Evolutionary conservation across 169 alveolate species (phyloP).

Genomic region (Eimeria necatrix): DNA sequence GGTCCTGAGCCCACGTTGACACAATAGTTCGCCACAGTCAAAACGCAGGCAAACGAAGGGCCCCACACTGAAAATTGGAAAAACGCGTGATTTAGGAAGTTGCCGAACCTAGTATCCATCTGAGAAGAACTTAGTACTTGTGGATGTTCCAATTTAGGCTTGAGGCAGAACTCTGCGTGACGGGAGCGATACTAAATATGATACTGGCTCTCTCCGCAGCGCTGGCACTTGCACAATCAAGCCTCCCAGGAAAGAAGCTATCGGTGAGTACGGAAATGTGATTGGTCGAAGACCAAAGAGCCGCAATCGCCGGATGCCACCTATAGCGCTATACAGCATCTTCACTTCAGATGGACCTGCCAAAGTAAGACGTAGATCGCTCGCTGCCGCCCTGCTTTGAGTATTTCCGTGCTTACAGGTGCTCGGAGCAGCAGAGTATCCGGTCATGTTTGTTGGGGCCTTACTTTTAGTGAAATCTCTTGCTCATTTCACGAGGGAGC

Average conservation of each 20-base stretch:
- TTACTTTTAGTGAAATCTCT: conserved; percentile 49
- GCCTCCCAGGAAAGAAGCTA: conserved; percentile 47
- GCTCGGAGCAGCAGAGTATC: conserved; percentile 63
- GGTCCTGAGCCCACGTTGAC: too few species aligned
- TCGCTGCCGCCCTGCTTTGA: neutral
- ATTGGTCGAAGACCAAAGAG: too few species aligned
- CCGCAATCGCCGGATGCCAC: too few species aligned
- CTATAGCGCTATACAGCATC: too few species aligned
- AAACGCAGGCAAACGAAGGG: too few species aligned
- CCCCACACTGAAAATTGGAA: too few species aligned
- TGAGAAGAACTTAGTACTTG: neutral
- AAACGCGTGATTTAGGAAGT: too few species aligned
- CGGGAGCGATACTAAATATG: conserved; percentile 64
- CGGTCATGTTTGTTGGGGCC: conserved; percentile 62
- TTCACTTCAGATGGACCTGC: too few species aligned
- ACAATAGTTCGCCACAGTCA: too few species aligned
- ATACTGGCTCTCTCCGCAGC: conserved; percentile 69
- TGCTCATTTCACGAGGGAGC: conserved; percentile 44
- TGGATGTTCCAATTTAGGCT: neutral
- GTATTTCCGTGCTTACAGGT: conserved; percentile 28
- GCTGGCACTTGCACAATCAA: conserved; percentile 23
- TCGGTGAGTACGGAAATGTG: conserved; percentile 20
- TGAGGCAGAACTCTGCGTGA: conserved; percentile 59
- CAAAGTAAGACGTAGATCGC: neutral
- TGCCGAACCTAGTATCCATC: too few species aligned